Evolutionary conservation across 1,284 basidiomycete species (phyloP).

Genomic region (Cryptococcus deneoformans): DNA sequence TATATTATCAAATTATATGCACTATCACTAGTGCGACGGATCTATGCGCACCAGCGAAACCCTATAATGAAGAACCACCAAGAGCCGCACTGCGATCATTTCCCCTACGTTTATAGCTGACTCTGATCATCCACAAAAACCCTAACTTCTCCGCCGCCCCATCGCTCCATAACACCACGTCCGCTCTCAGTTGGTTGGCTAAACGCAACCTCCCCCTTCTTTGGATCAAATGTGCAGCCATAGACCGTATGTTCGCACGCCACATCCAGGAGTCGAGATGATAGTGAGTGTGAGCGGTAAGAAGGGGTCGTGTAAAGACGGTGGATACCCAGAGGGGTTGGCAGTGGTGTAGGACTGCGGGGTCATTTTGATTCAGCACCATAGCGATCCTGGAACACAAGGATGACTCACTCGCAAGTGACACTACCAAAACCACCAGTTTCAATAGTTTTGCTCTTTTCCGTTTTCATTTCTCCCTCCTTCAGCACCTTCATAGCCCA

Average conservation of each 20-base stretch:
- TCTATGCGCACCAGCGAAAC: too few species aligned
- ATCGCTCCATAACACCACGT: slow-evolving; percentile 44
- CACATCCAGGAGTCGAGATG: slow-evolving; percentile 40
- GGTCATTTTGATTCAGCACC: background rate
- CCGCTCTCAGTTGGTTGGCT: slow-evolving; percentile 53
- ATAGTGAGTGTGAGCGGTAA: slow-evolving; percentile 43
- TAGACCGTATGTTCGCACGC: slow-evolving; percentile 47
- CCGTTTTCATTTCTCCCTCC: slow-evolving; percentile 9
- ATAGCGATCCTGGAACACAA: background rate
- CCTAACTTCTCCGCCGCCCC: slow-evolving; percentile 40
- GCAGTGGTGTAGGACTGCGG: slow-evolving; percentile 39
- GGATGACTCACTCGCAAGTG: slow-evolving; percentile 50
- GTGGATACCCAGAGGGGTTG: slow-evolving; percentile 51
- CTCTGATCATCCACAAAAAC: slow-evolving; percentile 49
- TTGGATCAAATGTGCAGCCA: slow-evolving; percentile 43
- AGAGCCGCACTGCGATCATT: too few species aligned
- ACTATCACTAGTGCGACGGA: too few species aligned
- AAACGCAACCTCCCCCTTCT: slow-evolving; percentile 47
- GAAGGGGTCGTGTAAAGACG: slow-evolving; percentile 51
- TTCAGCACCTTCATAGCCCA: slow-evolving; percentile 45
- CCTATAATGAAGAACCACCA: too few species aligned
- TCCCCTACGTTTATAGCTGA: slow-evolving; percentile 22
- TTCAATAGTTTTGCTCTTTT: slow-evolving; percentile 30
- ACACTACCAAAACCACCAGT: slow-evolving; percentile 42
- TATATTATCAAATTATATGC: too few species aligned